phyloP scores from a whole-genome alignment of 2,329 filamentous ascomycete genomes.

The Epichloe glyceriae region DNA sequence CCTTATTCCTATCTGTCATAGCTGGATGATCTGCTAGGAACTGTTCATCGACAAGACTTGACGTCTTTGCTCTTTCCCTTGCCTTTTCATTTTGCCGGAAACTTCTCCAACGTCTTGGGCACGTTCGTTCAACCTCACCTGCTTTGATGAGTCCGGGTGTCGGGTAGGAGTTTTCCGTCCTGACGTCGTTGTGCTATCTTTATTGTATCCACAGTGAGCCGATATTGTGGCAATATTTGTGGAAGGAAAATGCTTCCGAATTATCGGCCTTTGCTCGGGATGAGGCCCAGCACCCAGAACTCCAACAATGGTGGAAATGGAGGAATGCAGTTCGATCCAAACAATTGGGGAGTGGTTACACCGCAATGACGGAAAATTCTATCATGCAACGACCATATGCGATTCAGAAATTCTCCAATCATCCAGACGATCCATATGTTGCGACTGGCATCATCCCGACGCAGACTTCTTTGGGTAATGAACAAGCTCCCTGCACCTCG shows the following conservation, averaged over 20 bases:
- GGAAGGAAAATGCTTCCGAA: not conserved
- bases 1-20: not conserved
- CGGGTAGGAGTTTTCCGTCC: not conserved
- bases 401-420: not conserved
- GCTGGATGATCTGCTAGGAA: not conserved
- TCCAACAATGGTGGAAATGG: not conserved
- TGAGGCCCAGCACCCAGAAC: not conserved
- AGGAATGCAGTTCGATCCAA: not conserved
- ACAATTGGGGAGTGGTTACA: not conserved
- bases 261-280: not conserved
- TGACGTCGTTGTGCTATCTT: not conserved
- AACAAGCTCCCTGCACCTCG: not conserved
- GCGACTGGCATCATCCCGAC: not conserved
- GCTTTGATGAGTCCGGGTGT: not conserved
- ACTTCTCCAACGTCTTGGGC: not conserved
- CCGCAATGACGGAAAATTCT: not conserved
- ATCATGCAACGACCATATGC: slow-evolving; percentile 1
- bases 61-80: not conserved
- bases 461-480: not conserved
- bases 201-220: not conserved
- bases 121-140: not conserved
- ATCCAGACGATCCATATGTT: slow-evolving; percentile 2
- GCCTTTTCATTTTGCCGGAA: not conserved
- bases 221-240: not conserved
- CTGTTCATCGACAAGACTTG: no score